phyloP scores from a whole-genome alignment of 208 protist species.

The Wallacemonas sp. region DNA sequence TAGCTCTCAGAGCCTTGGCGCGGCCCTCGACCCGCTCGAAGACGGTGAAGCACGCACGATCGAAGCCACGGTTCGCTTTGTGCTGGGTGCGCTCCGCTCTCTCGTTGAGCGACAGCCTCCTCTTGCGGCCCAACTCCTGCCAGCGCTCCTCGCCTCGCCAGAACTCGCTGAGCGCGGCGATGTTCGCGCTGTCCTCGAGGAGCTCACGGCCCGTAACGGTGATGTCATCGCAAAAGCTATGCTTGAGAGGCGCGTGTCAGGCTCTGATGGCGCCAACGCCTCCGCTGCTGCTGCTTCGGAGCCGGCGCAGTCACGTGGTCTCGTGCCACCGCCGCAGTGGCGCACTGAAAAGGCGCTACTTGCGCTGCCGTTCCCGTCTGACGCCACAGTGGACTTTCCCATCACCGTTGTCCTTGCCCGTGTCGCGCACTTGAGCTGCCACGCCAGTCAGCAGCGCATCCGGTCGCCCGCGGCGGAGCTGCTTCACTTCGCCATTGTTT shows the following conservation, averaged over 20 bases:
- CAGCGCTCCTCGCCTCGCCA: slow-evolving; percentile 11
- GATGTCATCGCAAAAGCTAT: slow-evolving; percentile 40
- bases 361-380: slow-evolving; percentile 27
- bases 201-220: slow-evolving; percentile 25
- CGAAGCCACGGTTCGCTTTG: slow-evolving; percentile 6
- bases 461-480: slow-evolving; percentile 88
- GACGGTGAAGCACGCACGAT: neutral
- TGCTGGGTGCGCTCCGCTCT: neutral
- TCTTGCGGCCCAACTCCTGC: slow-evolving; percentile 1
- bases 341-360: slow-evolving; percentile 29
- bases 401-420: slow-evolving; percentile 68
- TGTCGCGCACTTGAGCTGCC: slow-evolving; percentile 60
- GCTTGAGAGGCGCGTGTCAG: slow-evolving; percentile 7
- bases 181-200: neutral
- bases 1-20: too few species aligned
- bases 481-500: slow-evolving; percentile 78
- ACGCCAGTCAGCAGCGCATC: slow-evolving; percentile 46
- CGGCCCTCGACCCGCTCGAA: too few species aligned
- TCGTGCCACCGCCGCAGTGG: slow-evolving; percentile 33
- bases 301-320: slow-evolving; percentile 28
- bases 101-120: neutral
- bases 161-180: neutral
- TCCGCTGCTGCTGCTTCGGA: slow-evolving; percentile 1
- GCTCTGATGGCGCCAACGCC: slow-evolving; percentile 14
- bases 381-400: slow-evolving; percentile 35